Evolutionary conservation across 768 basidiomycete species (phyloP).

Genomic region (Cystofilobasidium macerans): DNA sequence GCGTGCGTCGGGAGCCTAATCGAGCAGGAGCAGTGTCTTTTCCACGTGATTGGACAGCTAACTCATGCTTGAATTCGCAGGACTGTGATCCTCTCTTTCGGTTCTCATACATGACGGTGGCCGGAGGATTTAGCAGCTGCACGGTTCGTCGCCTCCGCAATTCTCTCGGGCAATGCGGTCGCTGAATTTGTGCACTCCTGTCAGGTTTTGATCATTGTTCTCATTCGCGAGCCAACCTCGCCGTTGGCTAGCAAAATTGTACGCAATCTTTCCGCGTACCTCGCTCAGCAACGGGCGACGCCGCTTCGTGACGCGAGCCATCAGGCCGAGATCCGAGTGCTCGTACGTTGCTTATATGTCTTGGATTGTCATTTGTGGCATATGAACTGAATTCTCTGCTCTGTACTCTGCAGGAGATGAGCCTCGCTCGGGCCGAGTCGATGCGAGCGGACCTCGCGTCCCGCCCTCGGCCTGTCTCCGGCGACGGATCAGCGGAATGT

Average conservation of each 20-base stretch:
- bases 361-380: neutral
- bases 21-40: no score
- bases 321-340: conserved; percentile 26
- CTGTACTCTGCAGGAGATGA: neutral
- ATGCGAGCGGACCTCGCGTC: neutral
- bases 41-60: conserved; percentile 18
- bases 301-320: conserved; percentile 22
- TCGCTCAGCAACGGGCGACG: conserved; percentile 26
- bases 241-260: conserved; percentile 11
- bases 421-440: neutral
- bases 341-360: neutral
- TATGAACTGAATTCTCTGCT: neutral
- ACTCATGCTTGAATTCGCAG: neutral
- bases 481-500: no score
- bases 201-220: conserved; percentile 25
- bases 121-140: conserved; percentile 29
- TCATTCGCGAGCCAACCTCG: conserved; percentile 19
- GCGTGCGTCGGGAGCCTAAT: conserved; percentile 22
- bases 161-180: no score
- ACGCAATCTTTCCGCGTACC: conserved; percentile 22
- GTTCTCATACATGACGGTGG: conserved; percentile 23
- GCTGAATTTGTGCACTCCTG: no score
- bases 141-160: conserved; percentile 1
- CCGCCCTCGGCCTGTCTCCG: no score
- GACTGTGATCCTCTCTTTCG: neutral